phyloP scores from a whole-genome alignment of 495 filamentous ascomycete species.

The Neurospora terricola region DNA sequence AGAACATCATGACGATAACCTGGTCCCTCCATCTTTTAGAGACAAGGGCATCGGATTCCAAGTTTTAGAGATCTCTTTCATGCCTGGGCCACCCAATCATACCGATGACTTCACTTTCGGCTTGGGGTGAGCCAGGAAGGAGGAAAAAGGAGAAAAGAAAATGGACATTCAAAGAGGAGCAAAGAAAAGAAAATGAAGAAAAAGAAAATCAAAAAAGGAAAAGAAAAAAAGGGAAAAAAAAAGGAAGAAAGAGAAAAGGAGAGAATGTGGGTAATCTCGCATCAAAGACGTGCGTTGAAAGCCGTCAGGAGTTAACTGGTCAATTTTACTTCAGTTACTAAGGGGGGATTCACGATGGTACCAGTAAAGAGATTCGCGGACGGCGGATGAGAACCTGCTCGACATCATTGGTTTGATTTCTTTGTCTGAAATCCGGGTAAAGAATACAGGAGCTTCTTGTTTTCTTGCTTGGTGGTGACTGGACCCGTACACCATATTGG shows the following conservation, averaged over 20 bases:
- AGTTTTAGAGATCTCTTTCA: not conserved
- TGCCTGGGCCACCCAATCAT: too few species aligned
- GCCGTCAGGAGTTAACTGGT: too few species aligned
- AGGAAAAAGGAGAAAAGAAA: not conserved
- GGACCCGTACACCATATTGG: not conserved
- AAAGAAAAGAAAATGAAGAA: not conserved
- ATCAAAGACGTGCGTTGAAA: too few species aligned
- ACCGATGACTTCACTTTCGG: not conserved
- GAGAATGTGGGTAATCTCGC: too few species aligned
- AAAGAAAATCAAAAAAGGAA: too few species aligned
- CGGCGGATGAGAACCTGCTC: not conserved
- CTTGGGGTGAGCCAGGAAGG: not conserved
- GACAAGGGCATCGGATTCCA: not conserved
- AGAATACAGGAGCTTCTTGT: not conserved
- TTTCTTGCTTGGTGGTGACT: not conserved
- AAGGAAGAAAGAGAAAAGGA: too few species aligned
- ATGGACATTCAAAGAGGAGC: not conserved
- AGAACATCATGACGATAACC: not conserved
- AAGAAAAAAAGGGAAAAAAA: too few species aligned
- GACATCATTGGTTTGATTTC: not conserved
- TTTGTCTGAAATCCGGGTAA: not conserved
- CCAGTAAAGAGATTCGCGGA: not conserved
- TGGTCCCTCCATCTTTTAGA: not conserved
- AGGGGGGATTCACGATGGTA: too few species aligned
- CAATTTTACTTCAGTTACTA: too few species aligned